Evolutionary conservation across 257 asterid species (phyloP).

Genomic region (Capsicum rhomboideum): DNA sequence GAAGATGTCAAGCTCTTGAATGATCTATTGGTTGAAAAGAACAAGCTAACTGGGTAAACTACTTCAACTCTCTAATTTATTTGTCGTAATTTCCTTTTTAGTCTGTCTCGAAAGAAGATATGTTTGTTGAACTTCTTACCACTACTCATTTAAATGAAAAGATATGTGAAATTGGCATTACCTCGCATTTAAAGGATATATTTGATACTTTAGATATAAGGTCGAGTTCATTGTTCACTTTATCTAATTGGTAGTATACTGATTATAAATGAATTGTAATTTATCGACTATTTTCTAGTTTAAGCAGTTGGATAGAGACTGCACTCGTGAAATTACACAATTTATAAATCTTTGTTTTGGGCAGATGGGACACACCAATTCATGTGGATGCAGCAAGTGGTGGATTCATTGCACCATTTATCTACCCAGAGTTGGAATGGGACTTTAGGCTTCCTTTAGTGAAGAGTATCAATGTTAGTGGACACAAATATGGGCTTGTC

Average conservation of each 20-base stretch:
- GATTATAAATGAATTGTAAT: too few species aligned
- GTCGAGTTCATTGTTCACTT: neutral
- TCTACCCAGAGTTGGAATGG: slow-evolving; percentile 30
- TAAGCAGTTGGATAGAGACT: too few species aligned
- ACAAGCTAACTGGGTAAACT: slow-evolving; percentile 18
- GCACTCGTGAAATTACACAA: too few species aligned
- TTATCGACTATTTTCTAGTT: too few species aligned
- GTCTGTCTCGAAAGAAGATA: neutral
- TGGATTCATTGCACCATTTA: slow-evolving; percentile 30
- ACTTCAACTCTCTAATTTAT: neutral
- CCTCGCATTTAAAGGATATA: neutral
- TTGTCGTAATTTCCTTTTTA: neutral
- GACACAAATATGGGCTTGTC: slow-evolving; percentile 32
- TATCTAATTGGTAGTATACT: neutral
- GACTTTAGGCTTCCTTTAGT: slow-evolving; percentile 30
- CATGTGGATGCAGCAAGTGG: slow-evolving; percentile 42
- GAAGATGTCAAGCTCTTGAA: slow-evolving; percentile 25
- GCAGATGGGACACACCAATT: slow-evolving; percentile 31
- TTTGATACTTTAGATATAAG: neutral
- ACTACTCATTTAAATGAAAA: neutral
- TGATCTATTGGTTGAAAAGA: slow-evolving; percentile 19
- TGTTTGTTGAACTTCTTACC: neutral
- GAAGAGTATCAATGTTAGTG: slow-evolving; percentile 34
- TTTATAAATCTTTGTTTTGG: neutral
- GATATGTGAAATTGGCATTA: neutral